phyloP scores from a whole-genome alignment of 139 green algal species.

The Asterochloris erici region DNA sequence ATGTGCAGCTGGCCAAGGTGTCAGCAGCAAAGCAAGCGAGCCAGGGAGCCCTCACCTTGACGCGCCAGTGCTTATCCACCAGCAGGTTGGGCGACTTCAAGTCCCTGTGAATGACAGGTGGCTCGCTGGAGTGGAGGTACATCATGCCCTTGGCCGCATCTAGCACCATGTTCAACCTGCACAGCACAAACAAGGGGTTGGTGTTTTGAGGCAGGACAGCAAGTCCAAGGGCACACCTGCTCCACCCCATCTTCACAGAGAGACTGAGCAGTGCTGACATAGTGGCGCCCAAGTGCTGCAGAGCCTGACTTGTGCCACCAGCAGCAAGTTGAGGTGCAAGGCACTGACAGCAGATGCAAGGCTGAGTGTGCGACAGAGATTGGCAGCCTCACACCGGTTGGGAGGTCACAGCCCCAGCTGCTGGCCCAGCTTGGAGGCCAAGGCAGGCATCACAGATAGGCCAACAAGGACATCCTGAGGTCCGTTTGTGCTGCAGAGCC shows the following conservation, averaged over 20 bases:
- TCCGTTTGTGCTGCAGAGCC: too few relatives aligned
- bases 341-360: too few relatives aligned
- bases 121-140: constrained; percentile 51
- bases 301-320: too few relatives aligned
- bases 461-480: too few relatives aligned
- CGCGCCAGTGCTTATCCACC: constrained; percentile 53
- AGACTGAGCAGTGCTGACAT: too few relatives aligned
- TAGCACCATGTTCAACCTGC: constrained; percentile 45
- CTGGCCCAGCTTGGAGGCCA: too few relatives aligned
- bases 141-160: constrained; percentile 63
- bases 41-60: constrained; percentile 38
- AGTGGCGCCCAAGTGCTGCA: too few relatives aligned
- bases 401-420: too few relatives aligned
- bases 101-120: constrained; percentile 61
- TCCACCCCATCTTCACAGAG: neutral
- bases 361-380: too few relatives aligned
- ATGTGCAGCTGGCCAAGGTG: neutral
- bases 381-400: too few relatives aligned
- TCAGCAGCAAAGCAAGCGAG: neutral
- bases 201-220: neutral
- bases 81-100: constrained; percentile 65
- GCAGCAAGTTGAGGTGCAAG: too few relatives aligned
- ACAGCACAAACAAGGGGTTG: neutral
- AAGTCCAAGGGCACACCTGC: neutral
- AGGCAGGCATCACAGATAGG: too few relatives aligned